These are phyloP conservation scores for Quercus aquifolioides DNA, from an alignment of 306 rosid genomes.

Conservation along the genomic window DNA sequence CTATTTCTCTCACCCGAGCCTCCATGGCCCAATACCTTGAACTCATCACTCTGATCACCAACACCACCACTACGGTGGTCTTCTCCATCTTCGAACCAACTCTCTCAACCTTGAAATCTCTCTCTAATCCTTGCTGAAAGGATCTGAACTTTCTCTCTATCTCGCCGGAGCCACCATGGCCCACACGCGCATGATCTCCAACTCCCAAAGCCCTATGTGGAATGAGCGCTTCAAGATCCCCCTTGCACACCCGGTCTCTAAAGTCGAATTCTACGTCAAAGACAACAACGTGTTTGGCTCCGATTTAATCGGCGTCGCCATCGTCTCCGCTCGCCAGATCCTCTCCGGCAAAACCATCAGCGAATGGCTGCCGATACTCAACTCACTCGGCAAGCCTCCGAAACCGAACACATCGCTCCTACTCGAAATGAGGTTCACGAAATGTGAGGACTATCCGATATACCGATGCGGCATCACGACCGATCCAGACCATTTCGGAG, in stretches of 20 bases:
- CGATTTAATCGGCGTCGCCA: constrained; percentile 71
- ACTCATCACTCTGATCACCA: no score
- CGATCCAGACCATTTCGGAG: no score
- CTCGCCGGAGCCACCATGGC: constrained; percentile 84
- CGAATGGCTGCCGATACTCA: constrained; percentile 81
- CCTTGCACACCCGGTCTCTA: constrained; percentile 71
- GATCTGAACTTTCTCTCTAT: no score
- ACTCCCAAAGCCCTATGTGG: constrained; percentile 72
- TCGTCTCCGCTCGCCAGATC: constrained; percentile 51
- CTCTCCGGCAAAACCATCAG: constrained; percentile 46
- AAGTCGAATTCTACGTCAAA: constrained; percentile 71
- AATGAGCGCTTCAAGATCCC: constrained; percentile 75
- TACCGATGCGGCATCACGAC: no score
- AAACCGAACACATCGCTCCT: constrained; percentile 47
- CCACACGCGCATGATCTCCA: constrained; percentile 76
- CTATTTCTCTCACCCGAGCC: no score
- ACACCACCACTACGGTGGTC: no score
- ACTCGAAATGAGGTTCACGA: no score
- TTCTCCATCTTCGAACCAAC: no score
- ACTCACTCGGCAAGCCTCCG: constrained; percentile 76
- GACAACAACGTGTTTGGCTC: constrained; percentile 92
- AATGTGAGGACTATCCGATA: no score
- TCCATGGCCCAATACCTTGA: no score
- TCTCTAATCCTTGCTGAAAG: no score
- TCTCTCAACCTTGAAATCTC: no score